Evolutionary conservation across 495 filamentous ascomycete genomes (phyloP).

Genomic region (Penicillium daleae): DNA sequence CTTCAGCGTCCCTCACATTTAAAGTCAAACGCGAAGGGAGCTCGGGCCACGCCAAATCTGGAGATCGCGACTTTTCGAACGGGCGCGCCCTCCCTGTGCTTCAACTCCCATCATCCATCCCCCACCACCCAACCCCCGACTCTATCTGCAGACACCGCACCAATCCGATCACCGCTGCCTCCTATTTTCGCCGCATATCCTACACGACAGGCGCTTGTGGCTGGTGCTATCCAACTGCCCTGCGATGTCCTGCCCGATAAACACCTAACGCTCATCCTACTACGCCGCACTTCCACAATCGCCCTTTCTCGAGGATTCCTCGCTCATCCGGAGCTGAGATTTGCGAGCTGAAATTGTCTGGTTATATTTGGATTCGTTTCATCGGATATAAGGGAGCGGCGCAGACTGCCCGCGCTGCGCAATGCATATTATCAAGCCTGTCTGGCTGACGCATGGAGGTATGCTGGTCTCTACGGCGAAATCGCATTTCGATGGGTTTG

Average conservation of each 20-base stretch:
- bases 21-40: conserved; percentile 33
- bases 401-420: conserved; percentile 25
- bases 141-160: conserved; percentile 3
- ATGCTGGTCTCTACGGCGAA: conserved; percentile 13
- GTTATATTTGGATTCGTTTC: background rate
- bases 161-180: background rate
- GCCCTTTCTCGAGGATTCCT: background rate
- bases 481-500: background rate
- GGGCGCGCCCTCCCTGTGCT: conserved; percentile 33
- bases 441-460: conserved; percentile 93
- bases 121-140: conserved; percentile 9
- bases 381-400: conserved; percentile 4
- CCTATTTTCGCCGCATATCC: background rate
- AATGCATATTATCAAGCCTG: conserved; percentile 92
- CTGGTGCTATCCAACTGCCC: conserved; percentile 15
- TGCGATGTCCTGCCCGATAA: conserved; percentile 38
- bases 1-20: background rate
- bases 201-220: background rate
- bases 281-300: conserved; percentile 7
- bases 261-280: conserved; percentile 17
- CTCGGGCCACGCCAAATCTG: conserved; percentile 47
- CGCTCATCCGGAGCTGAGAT: background rate
- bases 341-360: too few relatives aligned
- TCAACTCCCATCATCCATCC: conserved; percentile 23
- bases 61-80: conserved; percentile 50